phyloP scores from a whole-genome alignment of 306 rosid species.

The Mucuna pruriens region DNA sequence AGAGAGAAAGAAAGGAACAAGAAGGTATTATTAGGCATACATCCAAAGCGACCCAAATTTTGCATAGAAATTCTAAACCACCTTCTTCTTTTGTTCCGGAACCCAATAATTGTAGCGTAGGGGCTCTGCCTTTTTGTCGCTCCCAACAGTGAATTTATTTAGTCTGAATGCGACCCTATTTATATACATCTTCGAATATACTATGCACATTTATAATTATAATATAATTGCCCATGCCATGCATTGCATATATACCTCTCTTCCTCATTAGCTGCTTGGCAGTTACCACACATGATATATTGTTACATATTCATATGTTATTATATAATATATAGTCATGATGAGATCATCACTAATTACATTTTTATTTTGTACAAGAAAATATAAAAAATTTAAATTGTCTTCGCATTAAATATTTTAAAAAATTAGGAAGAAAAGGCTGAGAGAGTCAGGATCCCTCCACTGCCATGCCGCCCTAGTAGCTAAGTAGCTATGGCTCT shows the following conservation, averaged over 20 bases:
- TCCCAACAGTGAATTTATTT: slow-evolving; percentile 39
- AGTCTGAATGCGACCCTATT: not conserved
- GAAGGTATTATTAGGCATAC: not conserved
- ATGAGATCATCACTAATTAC: no score
- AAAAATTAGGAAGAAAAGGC: not conserved
- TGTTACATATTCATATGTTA: no score
- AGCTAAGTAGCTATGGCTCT: slow-evolving; percentile 35
- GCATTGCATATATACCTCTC: not conserved
- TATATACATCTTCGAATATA: not conserved
- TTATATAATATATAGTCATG: no score
- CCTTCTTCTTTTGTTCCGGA: slow-evolving; percentile 11
- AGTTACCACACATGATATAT: no score
- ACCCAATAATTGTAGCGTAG: slow-evolving; percentile 54
- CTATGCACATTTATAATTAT: not conserved
- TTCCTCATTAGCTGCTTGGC: not conserved
- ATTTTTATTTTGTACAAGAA: no score
- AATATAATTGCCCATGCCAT: not conserved
- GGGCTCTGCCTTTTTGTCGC: slow-evolving; percentile 23
- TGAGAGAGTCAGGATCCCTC: slow-evolving; percentile 25
- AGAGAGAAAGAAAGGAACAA: not conserved
- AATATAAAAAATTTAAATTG: no score
- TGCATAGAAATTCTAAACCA: slow-evolving; percentile 45
- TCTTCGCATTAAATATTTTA: no score
- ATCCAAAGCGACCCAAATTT: slow-evolving; percentile 25
- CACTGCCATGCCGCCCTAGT: slow-evolving; percentile 65